Evolutionary conservation across 805 yeast species (phyloP).

Genomic region (Lipomyces sp.): DNA sequence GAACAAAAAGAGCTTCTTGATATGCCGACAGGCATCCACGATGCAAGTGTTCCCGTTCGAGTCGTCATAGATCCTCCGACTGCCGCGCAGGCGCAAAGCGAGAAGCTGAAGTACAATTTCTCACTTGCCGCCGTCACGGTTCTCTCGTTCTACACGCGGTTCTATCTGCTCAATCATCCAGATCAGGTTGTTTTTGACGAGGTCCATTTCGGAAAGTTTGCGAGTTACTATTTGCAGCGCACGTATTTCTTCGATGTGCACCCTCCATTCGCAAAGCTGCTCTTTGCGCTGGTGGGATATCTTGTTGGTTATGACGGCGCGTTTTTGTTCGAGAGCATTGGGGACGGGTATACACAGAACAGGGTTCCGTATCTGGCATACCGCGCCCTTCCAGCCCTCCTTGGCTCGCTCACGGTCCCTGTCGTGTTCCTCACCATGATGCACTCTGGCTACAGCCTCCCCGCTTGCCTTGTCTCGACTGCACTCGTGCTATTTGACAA

Average conservation of each 20-base stretch:
- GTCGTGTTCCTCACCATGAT: constrained; percentile 79
- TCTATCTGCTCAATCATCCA: constrained; percentile 70
- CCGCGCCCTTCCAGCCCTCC: constrained; percentile 73
- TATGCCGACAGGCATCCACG: background rate
- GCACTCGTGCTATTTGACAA: constrained; percentile 77
- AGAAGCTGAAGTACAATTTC: constrained; percentile 39
- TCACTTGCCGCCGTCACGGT: constrained; percentile 66
- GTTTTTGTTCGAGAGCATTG: constrained; percentile 87
- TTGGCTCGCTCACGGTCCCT: constrained; percentile 81
- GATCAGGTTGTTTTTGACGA: constrained; percentile 63
- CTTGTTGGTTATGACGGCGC: constrained; percentile 86
- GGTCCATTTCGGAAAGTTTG: constrained; percentile 51
- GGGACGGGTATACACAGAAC: constrained; percentile 71
- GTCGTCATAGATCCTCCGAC: constrained; percentile 13
- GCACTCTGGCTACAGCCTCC: constrained; percentile 74
- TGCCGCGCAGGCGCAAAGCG: constrained; percentile 5
- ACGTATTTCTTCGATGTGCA: constrained; percentile 94
- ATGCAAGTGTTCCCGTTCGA: constrained; percentile 1
- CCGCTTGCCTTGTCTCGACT: constrained; percentile 75
- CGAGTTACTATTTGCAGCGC: constrained; percentile 65
- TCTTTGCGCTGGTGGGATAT: constrained; percentile 88
- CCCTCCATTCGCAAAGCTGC: constrained; percentile 94
- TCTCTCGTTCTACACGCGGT: constrained; percentile 67
- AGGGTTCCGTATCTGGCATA: constrained; percentile 84
- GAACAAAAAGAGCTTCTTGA: too few species aligned